A percentile compares a stretch with the other conserved stretches of the same genome.
These are phyloP conservation scores for Mycosphaerella arachidis DNA, from an alignment of 2,329 filamentous ascomycete species.

Conservation along the genomic window DNA sequence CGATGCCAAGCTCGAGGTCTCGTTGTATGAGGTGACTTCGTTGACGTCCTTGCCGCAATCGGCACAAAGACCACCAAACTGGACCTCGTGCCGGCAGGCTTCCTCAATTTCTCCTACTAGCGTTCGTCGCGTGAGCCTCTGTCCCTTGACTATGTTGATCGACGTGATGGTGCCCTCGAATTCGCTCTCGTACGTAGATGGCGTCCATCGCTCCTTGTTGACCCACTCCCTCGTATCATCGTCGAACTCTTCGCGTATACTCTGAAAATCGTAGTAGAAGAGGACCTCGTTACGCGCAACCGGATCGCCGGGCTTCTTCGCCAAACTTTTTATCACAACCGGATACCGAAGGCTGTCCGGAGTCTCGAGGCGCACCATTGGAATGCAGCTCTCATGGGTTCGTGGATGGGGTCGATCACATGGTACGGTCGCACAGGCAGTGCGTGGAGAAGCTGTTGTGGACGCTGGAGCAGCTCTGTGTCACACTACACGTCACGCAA, in stretches of 20 bases:
- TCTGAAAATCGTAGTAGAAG: conserved; percentile 83
- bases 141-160: conserved; percentile 68
- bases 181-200: conserved; percentile 76
- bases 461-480: conserved; percentile 8
- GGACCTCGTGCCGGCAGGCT: conserved; percentile 82
- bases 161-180: conserved; percentile 71
- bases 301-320: conserved; percentile 69
- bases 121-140: conserved; percentile 53
- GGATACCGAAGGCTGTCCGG: conserved; percentile 71
- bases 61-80: conserved; percentile 85
- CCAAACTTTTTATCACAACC: conserved; percentile 82
- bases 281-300: conserved; percentile 73
- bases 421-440: conserved; percentile 19
- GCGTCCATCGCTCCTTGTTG: conserved; percentile 63
- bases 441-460: conserved; percentile 1
- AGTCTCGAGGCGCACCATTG: conserved; percentile 47
- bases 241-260: conserved; percentile 62
- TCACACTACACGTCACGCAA: conserved; percentile 19
- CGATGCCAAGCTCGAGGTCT: conserved; percentile 69
- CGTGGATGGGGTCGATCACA: conserved; percentile 17
- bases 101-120: conserved; percentile 76
- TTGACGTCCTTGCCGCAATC: conserved; percentile 97
- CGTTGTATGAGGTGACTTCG: conserved; percentile 71
- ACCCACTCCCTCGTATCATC: conserved; percentile 64
- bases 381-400: conserved; percentile 7